Evolutionary conservation across 2,329 filamentous ascomycete genomes (phyloP).

Genomic region (Stagonosporopsis tanaceti): DNA sequence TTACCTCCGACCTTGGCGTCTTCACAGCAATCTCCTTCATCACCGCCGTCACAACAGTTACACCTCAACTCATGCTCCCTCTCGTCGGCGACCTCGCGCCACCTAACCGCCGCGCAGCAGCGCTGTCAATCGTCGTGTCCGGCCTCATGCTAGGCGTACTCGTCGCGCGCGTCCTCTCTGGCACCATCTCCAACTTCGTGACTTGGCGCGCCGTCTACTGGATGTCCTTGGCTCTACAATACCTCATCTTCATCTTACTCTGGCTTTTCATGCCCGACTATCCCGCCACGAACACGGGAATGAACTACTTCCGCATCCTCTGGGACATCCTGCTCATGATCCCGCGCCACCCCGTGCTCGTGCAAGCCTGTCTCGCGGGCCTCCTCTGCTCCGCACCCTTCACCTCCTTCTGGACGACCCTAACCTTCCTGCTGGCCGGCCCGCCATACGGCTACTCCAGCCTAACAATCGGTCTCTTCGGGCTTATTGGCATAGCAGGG

Average conservation of each 20-base stretch:
- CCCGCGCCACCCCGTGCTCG: constrained; percentile 70
- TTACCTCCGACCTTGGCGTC: constrained; percentile 69
- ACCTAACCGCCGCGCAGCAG: constrained; percentile 69
- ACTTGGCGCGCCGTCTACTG: constrained; percentile 82
- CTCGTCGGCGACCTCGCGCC: constrained; percentile 81
- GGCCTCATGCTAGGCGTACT: constrained; percentile 79
- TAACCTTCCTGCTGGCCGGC: constrained; percentile 79
- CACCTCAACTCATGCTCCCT: constrained; percentile 77
- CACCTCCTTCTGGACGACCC: constrained; percentile 75
- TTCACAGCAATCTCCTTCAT: constrained; percentile 78
- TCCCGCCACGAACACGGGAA: constrained; percentile 73
- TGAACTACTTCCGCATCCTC: constrained; percentile 72
- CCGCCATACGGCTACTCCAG: constrained; percentile 73
- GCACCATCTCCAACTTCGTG: constrained; percentile 76
- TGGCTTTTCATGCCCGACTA: constrained; percentile 84
- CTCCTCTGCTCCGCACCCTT: constrained; percentile 70
- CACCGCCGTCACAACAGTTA: constrained; percentile 79
- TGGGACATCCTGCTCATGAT: constrained; percentile 71
- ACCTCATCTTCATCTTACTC: constrained; percentile 68
- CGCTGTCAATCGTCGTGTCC: constrained; percentile 76
- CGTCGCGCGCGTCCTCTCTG: constrained; percentile 76
- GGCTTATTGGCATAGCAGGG: constrained; percentile 75
- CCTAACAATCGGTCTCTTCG: constrained; percentile 77
- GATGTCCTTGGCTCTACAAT: constrained; percentile 76
- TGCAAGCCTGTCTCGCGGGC: constrained; percentile 73